Percentiles rank a stretch among this genome's conserved stretches.
Evolutionary conservation across 2,329 filamentous ascomycete genomes (phyloP).

Genomic region (Myotisia sp.): DNA sequence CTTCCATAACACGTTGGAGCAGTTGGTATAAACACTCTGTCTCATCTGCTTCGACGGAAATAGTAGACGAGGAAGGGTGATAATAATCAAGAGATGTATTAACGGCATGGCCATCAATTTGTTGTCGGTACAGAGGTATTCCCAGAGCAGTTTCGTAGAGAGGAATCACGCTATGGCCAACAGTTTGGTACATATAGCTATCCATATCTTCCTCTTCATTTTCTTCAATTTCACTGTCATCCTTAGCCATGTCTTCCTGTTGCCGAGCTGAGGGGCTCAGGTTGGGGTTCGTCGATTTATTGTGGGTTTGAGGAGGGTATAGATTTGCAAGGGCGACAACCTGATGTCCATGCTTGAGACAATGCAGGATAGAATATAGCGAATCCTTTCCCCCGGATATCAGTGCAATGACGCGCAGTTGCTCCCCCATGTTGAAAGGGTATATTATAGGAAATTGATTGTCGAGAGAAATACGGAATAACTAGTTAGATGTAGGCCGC

Average conservation of each 20-base stretch:
- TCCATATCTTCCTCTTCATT: conserved; percentile 56
- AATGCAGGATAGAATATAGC: conserved; percentile 84
- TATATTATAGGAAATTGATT: background rate
- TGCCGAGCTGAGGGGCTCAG: too few species aligned
- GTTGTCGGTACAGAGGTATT: conserved; percentile 68
- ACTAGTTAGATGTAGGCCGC: background rate
- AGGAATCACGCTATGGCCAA: conserved; percentile 75
- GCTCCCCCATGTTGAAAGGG: conserved; percentile 9
- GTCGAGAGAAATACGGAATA: background rate
- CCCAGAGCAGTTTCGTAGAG: conserved; percentile 66
- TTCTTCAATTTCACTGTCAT: conserved; percentile 19
- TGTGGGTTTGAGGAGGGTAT: conserved; percentile 40
- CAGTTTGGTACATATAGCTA: conserved; percentile 99
- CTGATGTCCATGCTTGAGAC: conserved; percentile 67
- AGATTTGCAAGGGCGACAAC: conserved; percentile 84
- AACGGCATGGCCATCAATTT: conserved; percentile 58
- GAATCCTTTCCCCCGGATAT: conserved; percentile 97
- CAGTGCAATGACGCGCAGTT: conserved; percentile 67
- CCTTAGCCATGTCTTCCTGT: conserved; percentile 7
- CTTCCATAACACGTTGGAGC: conserved; percentile 49
- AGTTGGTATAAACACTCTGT: conserved; percentile 75
- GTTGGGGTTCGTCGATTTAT: too few species aligned
- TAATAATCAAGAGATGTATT: conserved; percentile 60
- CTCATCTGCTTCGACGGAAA: conserved; percentile 57
- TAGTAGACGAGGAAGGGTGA: conserved; percentile 10